Evolutionary conservation across 441 rosid genomes (phyloP), one percentile per base, ranked within the genome.

Genomic region (Flueggea neowawraea): DNA sequence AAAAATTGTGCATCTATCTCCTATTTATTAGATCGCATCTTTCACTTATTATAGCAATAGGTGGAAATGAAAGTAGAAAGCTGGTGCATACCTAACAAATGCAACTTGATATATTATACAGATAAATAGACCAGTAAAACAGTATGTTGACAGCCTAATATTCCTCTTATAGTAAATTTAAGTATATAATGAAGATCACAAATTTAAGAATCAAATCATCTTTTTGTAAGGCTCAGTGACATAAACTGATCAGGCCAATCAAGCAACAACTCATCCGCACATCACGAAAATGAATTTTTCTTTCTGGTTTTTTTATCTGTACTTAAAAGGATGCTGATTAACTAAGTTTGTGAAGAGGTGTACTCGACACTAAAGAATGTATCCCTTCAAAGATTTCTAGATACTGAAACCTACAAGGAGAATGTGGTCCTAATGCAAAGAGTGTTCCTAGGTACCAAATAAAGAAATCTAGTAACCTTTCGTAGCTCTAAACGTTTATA

Each of bases 401-500:
- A 61, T 53, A 51, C 51, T 62, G 67, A 69, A 76, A 64, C 59
- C 61, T 57, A 67, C 54, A 57, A 31, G 61, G 49, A 54, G 65
- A 6, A 15, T 51, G 72, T 66, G 77, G 71, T 61, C 70, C 74
- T 71, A 41, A 55, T 41, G 15, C 62, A 52, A 48, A 71, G 60
- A 71, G 66, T 60, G 39, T n/a, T 10, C 28, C 49, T 45, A 57
- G 54, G 39, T 68, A 52, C 52, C 52, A 67, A 71, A 77, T 65
- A 69, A 73, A 71, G 77, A 69, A 69, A 51, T 62, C 36, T 58
- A 58, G 66, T 73, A 74, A 73, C 83, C 66, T 78, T 71, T 78
- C 77, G 86, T 60, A 73, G 73, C 78, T 69, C 69, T 62, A 78
- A 79, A 73, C 64, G 82, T 72, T 65, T 72, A 69, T 67, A 57